These are phyloP conservation scores for Fraxinus ornus DNA, from an alignment of 305 asterid species.

Conservation along the genomic window DNA sequence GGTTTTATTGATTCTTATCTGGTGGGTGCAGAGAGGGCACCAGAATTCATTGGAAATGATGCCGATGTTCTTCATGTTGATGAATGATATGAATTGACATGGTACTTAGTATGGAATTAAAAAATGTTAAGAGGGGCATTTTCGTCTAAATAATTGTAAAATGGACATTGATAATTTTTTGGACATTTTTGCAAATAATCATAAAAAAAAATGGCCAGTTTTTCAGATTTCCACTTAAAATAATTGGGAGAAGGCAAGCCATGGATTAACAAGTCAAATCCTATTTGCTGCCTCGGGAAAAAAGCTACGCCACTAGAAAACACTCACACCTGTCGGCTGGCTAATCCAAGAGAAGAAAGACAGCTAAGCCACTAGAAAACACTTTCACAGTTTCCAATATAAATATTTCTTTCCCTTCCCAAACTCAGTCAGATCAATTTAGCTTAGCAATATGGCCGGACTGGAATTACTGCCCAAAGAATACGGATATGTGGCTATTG, in stretches of 20 bases:
- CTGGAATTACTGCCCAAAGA: slow-evolving; percentile 55
- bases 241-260: neutral
- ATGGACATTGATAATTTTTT: no score
- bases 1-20: neutral
- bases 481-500: slow-evolving; percentile 70
- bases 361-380: neutral
- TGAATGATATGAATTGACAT: no score
- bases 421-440: neutral
- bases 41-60: slow-evolving; percentile 47
- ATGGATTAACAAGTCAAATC: neutral
- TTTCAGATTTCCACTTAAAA: no score
- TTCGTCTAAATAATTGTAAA: no score
- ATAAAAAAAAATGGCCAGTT: no score
- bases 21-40: slow-evolving; percentile 43
- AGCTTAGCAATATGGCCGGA: neutral
- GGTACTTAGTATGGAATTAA: no score
- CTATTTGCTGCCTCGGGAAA: neutral
- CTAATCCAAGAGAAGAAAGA: no score
- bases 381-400: no score
- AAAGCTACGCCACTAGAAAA: neutral
- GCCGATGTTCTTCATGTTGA: slow-evolving; percentile 39
- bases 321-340: no score
- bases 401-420: neutral
- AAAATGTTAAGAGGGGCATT: no score
- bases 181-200: no score